A percentile compares a stretch with the other conserved stretches of the same genome.
These are phyloP conservation scores for Tricholoma sp. DNA, from an alignment of 768 basidiomycete genomes.

Conservation along the genomic window DNA sequence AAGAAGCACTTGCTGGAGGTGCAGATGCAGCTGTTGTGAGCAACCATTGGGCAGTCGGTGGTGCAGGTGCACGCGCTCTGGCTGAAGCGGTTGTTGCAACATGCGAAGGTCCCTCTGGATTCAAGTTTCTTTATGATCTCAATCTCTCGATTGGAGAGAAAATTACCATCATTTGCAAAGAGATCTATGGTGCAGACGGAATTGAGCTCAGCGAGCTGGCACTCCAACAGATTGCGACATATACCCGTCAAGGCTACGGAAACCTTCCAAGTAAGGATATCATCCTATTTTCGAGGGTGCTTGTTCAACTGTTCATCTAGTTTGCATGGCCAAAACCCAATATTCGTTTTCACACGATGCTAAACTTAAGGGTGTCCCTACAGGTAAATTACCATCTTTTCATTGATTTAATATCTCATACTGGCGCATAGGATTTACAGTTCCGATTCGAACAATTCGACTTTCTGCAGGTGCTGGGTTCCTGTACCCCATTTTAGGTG, in stretches of 20 bases:
- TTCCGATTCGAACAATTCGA: conserved; percentile 86
- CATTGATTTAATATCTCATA: background rate
- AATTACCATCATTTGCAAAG: conserved; percentile 80
- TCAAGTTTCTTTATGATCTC: conserved; percentile 92
- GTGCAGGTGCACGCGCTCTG: conserved; percentile 82
- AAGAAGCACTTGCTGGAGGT: conserved; percentile 75
- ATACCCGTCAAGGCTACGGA: conserved; percentile 85
- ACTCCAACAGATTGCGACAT: conserved; percentile 80
- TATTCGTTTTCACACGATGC: conserved; percentile 97
- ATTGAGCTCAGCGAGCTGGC: conserved; percentile 85
- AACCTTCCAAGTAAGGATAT: conserved; percentile 64
- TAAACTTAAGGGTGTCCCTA: conserved; percentile 83
- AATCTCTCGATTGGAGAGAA: conserved; percentile 82
- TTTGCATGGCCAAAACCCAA: conserved; percentile 98
- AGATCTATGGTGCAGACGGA: conserved; percentile 93
- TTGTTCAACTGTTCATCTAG: conserved; percentile 30
- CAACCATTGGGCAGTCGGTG: conserved; percentile 98
- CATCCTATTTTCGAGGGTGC: background rate
- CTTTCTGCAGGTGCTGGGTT: conserved; percentile 93
- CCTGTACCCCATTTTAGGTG: conserved; percentile 91
- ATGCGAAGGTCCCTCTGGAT: conserved; percentile 77
- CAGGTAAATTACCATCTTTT: conserved; percentile 38
- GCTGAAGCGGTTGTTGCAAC: conserved; percentile 89
- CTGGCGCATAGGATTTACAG: conserved; percentile 64
- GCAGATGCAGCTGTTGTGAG: conserved; percentile 94